These are phyloP conservation scores for Epichloe hybrida DNA, from an alignment of 2,329 filamentous ascomycete species.

Conservation along the genomic window DNA sequence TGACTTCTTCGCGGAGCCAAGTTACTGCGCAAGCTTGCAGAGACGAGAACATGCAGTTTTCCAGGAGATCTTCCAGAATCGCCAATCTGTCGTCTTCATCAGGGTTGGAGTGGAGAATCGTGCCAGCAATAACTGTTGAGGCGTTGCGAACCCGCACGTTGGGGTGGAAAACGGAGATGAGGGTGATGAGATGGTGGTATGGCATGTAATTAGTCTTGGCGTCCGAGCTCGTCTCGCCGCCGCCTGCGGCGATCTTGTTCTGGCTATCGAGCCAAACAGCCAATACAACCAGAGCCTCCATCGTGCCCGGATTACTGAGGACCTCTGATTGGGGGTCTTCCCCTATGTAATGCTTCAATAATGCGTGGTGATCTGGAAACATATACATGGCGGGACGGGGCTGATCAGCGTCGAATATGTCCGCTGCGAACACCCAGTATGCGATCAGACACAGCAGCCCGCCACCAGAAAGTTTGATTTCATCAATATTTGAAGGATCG, in stretches of 20 bases:
- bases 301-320: slow-evolving; percentile 35
- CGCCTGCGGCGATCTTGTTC: slow-evolving; percentile 23
- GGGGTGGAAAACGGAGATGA: slow-evolving; percentile 44
- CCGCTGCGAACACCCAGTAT: slow-evolving; percentile 49
- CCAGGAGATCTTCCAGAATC: slow-evolving; percentile 51
- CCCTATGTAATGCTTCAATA: slow-evolving; percentile 42
- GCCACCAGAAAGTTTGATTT: slow-evolving; percentile 44
- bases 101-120: slow-evolving; percentile 43
- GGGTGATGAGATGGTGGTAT: slow-evolving; percentile 46
- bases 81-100: slow-evolving; percentile 43
- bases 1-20: slow-evolving; percentile 51
- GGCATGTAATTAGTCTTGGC: slow-evolving; percentile 38
- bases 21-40: slow-evolving; percentile 49
- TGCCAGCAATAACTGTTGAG: slow-evolving; percentile 38
- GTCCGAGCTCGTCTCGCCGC: slow-evolving; percentile 7
- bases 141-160: slow-evolving; percentile 40
- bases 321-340: slow-evolving; percentile 35
- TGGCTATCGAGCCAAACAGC: slow-evolving; percentile 45
- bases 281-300: slow-evolving; percentile 46
- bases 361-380: slow-evolving; percentile 44
- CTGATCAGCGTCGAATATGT: slow-evolving; percentile 45
- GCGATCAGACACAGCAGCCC: slow-evolving; percentile 46
- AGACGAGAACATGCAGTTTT: slow-evolving; percentile 50
- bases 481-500: slow-evolving; percentile 31
- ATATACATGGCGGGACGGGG: slow-evolving; percentile 39